Base-by-base conservation (phyloP, 345 rosid genomes). In the Orychophragmus violaceus region DNA sequence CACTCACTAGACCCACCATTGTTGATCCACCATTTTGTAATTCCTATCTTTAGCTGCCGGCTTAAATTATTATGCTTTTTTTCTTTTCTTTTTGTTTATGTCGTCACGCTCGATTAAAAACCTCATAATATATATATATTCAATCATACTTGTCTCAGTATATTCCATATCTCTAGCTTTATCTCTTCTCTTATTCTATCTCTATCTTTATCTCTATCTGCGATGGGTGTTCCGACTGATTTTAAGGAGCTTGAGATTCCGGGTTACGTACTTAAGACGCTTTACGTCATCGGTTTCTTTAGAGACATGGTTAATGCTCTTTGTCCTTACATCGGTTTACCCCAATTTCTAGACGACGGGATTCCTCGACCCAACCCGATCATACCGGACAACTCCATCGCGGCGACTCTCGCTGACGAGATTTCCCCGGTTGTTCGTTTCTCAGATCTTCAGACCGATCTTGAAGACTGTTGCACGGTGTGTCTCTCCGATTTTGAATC, bases 391-490 rank as follows among this genome's bases (percentile, higher is more conserved):
- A 25, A 14, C 52, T 76, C 85, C 2, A 68, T 72, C 19, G 74
- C 85, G 2, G 77, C 82, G 4, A 77, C 62, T 10, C 82, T 83
- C 16, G 77, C 77, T 5, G 77, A 78, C 0, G 85, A 82, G 74
- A 48, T 86, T 76, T 64, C 84, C 2, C 89, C 91, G 0, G 83
- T 84, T 24, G 80, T 83, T 33, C 73, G 70, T 61, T 83, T 88
- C 76, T 74, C 87, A 2, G 91, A 82, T 45, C 74, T 89, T 0
- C 67, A 8, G 0, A 58, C 55, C 25, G 74, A 76, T 64, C 85
- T 81, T 10, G 83, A 85, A 1, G 91, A 89, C 13, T 58, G 88
- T 72, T 87, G 96, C 53, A 87, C 88, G 22, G 96, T 89, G 0
- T 89, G 96, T 51, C 78, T 89, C 24, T 71, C 74, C 59, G 94